phyloP scores from a whole-genome alignment of 2,329 filamentous ascomycete species.

The Hypoxylon sp. region DNA sequence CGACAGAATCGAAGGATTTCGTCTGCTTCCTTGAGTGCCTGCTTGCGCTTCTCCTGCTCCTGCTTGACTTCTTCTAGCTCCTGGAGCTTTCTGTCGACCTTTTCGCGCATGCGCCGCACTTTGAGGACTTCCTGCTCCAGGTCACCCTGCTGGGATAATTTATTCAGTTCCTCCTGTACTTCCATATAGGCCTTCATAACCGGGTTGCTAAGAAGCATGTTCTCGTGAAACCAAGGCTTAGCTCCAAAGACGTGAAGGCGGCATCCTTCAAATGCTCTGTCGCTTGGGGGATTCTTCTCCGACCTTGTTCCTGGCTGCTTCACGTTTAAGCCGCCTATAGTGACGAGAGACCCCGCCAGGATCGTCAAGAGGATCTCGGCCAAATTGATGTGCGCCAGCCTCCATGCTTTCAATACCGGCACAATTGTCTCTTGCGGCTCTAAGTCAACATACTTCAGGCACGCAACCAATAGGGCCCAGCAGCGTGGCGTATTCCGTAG shows the following conservation, averaged over 20 bases:
- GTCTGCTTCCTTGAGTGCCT: too few relatives aligned
- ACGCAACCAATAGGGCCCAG: background rate
- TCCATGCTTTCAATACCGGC: constrained; percentile 25
- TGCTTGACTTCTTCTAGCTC: too few relatives aligned
- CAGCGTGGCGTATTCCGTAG: constrained; percentile 5
- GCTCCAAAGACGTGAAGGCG: background rate
- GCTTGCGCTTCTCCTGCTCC: too few relatives aligned
- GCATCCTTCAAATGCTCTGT: background rate
- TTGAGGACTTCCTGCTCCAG: too few relatives aligned
- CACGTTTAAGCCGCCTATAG: constrained; percentile 24
- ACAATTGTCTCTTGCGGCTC: constrained; percentile 20
- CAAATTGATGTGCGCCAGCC: constrained; percentile 24
- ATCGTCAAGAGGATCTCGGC: constrained; percentile 30
- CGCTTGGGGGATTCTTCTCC: constrained; percentile 11
- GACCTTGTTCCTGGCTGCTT: constrained; percentile 15
- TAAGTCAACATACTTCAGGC: constrained; percentile 6
- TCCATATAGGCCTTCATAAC: background rate
- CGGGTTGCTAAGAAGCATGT: background rate
- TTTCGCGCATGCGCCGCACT: too few relatives aligned
- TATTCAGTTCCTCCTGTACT: background rate
- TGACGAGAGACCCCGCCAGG: constrained; percentile 20
- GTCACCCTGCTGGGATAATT: background rate
- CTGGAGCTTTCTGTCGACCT: too few relatives aligned
- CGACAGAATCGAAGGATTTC: too few relatives aligned
- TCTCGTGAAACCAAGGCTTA: background rate